Conservation (phyloP, 306 rosid species). For the Comarum palustre region DNA sequence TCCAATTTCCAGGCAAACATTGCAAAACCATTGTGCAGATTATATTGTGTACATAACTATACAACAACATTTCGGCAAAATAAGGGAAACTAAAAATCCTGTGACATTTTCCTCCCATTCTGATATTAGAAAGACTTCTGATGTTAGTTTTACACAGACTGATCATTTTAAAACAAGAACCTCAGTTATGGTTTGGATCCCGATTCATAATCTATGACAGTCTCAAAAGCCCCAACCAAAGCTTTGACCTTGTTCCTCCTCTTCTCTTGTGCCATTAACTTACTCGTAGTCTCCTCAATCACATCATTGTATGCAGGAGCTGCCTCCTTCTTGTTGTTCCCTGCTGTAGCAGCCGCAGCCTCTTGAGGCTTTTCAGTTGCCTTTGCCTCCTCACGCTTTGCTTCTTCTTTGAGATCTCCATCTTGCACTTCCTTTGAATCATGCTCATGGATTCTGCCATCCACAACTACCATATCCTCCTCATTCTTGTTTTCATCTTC, state of each 20-base stretch:
- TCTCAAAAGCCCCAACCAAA: slow-evolving; percentile 89
- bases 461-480: slow-evolving; percentile 1
- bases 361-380: not conserved
- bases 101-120: not conserved
- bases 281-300: slow-evolving; percentile 60
- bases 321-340: slow-evolving; percentile 43
- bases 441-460: not conserved
- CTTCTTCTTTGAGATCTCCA: not conserved
- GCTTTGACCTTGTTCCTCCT: slow-evolving; percentile 78
- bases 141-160: not conserved
- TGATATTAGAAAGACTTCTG: not conserved
- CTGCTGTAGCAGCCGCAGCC: not conserved
- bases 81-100: not conserved
- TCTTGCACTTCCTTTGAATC: slow-evolving; percentile 26
- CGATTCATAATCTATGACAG: slow-evolving; percentile 77
- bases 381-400: not conserved
- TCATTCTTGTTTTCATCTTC: slow-evolving; percentile 23
- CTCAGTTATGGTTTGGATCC: slow-evolving; percentile 28
- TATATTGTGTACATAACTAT: not conserved
- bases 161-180: not conserved
- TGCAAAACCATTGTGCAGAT: not conserved
- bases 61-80: slow-evolving; percentile 6
- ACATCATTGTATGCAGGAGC: slow-evolving; percentile 58
- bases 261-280: slow-evolving; percentile 42
- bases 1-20: not conserved